Conservation (phyloP, 1,284 basidiomycete species). For the Laetiporus sulphureus region DNA sequence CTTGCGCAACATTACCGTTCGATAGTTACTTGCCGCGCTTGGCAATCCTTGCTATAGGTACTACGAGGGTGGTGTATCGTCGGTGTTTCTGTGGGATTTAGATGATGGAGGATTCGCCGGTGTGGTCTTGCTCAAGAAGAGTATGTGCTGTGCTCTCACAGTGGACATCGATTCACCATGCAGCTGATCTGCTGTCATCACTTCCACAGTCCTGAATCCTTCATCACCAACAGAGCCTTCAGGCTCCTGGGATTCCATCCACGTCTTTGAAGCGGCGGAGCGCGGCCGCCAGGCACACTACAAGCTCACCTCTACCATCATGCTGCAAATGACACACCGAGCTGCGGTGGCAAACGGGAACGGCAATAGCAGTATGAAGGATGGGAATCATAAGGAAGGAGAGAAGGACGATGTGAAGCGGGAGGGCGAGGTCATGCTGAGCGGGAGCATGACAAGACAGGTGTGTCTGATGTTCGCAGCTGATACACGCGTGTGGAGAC, state of each 20-base stretch:
- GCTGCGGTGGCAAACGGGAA: slow-evolving; percentile 25
- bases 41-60: slow-evolving; percentile 50
- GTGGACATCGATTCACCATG: neutral
- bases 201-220: slow-evolving; percentile 50
- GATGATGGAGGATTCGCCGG: slow-evolving; percentile 96
- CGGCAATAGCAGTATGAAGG: slow-evolving; percentile 31
- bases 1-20: neutral
- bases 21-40: neutral
- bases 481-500: neutral
- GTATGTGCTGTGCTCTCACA: slow-evolving; percentile 40
- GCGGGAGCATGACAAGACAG: slow-evolving; percentile 97
- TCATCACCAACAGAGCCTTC: slow-evolving; percentile 51
- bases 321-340: slow-evolving; percentile 85
- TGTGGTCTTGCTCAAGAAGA: slow-evolving; percentile 94
- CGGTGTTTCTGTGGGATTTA: slow-evolving; percentile 97
- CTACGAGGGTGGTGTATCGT: slow-evolving; percentile 95
- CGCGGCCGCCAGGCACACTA: slow-evolving; percentile 90
- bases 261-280: slow-evolving; percentile 93
- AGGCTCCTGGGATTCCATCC: slow-evolving; percentile 96
- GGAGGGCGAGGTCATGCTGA: slow-evolving; percentile 77
- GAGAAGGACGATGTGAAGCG: slow-evolving; percentile 40
- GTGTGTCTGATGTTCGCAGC: slow-evolving; percentile 34
- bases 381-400: slow-evolving; percentile 31
- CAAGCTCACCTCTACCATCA: slow-evolving; percentile 95
- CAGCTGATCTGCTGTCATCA: slow-evolving; percentile 1